Base-by-base conservation (phyloP, 2,329 filamentous ascomycete genomes). In the Penicillium occitanis region DNA sequence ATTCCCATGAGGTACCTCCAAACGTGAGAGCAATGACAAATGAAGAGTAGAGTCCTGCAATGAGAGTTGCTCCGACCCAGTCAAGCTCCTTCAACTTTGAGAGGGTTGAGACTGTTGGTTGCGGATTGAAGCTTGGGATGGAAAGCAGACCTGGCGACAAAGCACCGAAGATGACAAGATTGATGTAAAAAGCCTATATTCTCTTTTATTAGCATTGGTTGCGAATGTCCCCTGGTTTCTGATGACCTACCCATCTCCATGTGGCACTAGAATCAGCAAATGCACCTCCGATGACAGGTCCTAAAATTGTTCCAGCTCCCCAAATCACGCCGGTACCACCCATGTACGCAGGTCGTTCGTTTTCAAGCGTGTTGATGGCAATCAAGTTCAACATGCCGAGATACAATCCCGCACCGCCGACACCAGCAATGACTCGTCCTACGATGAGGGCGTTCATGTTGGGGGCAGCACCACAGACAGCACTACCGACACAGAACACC, bases 381-480 rank as follows among this genome's bases (percentile, higher is more conserved):
- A 76, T 65, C 5, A 69, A 63, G 19, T 66, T 72, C 63, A 75
- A 55, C 3, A 68, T 67, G 14, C 75, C 74, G n/a, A 74, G 59
- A 53, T 77, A 77, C 67, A 77, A 72, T 10, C 77, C 76, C 1
- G 67, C 67, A 3, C 78, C 73, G 14, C 77, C 73, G 48, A 71
- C 64, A 6, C 78, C 78, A 42, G 73, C 72, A 25, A 77, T 69
- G n/a, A 72, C 77, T 60, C 78, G 73, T 6, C 77, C 78, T 2
- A 77, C 68, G 64, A 86, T 86, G 14, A 86, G 69, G 22, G 80
- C 80, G 65, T 79, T 70, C 74, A 83, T 82, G 33, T 68, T 78
- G 0, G 78, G 80, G 0, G 82, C 80, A 0, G 73, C 81, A 40
- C 82, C 83, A 65, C 82, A 84, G 0, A 83, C 62, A 0, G 80